Conservation (phyloP, 2,329 filamentous ascomycete genomes). For the Colletotrichum liaoningense region DNA sequence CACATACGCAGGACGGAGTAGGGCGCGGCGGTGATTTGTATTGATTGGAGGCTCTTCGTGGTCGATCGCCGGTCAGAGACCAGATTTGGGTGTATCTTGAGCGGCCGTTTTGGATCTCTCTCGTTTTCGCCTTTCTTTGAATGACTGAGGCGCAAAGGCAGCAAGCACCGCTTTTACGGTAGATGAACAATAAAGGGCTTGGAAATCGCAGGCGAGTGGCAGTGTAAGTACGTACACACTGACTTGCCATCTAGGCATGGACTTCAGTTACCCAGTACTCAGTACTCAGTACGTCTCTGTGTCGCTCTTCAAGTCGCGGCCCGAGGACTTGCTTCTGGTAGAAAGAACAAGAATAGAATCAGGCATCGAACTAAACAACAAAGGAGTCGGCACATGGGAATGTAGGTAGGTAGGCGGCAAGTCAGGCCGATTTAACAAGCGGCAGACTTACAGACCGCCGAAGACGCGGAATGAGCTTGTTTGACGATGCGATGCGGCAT, state of each 20-base stretch:
- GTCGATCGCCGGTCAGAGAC: slow-evolving; percentile 3
- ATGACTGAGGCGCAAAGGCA: not conserved
- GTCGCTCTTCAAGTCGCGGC: not conserved
- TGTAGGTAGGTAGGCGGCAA: no score
- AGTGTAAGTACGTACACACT: slow-evolving; percentile 18
- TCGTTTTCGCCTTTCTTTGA: not conserved
- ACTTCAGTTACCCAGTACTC: no score
- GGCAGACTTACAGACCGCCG: not conserved
- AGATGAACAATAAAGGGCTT: no score
- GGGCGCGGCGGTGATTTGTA: slow-evolving; percentile 3
- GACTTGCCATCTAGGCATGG: not conserved
- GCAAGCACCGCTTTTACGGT: not conserved
- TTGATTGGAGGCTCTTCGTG: not conserved
- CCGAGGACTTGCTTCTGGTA: not conserved
- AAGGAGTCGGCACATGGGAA: not conserved
- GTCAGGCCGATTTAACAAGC: not conserved
- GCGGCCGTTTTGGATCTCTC: not conserved
- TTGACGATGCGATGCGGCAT: not conserved
- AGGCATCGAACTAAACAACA: not conserved
- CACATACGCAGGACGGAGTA: not conserved
- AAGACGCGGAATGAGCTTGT: slow-evolving; percentile 1
- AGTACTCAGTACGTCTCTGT: not conserved
- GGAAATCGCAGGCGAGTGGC: not conserved
- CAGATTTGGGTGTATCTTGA: not conserved
- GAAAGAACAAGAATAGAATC: not conserved